Evolutionary conservation across 2,329 filamentous ascomycete genomes (phyloP).

Genomic region (Chaetomium sp.): DNA sequence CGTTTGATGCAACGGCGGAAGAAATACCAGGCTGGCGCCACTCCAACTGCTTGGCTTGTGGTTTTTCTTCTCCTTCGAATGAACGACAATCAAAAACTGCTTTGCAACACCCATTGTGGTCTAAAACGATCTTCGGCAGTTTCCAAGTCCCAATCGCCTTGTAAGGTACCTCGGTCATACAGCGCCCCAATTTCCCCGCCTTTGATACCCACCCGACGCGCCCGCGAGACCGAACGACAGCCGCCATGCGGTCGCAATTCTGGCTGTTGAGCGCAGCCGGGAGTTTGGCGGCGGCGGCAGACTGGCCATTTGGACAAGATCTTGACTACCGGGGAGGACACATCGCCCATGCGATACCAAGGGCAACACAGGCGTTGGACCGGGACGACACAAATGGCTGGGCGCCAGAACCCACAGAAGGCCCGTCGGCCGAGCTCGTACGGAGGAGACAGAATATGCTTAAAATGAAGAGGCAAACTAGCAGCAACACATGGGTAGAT

Average conservation of each 20-base stretch:
- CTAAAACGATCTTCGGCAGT: no score
- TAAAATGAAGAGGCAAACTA: slow-evolving; percentile 8
- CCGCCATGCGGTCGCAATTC: slow-evolving; percentile 8
- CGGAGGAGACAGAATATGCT: slow-evolving; percentile 11
- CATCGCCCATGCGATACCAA: background rate
- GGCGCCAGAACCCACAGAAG: slow-evolving; percentile 19
- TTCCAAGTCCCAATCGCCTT: no score
- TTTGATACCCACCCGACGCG: background rate
- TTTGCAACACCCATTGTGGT: no score
- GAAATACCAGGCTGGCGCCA: background rate
- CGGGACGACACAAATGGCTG: slow-evolving; percentile 15
- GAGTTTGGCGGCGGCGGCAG: slow-evolving; percentile 2
- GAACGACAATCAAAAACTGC: no score
- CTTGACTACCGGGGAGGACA: slow-evolving; percentile 2
- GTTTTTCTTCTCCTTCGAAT: no score
- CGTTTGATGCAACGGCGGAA: background rate
- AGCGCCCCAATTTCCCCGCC: no score
- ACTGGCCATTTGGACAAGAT: slow-evolving; percentile 6
- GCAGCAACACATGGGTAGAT: slow-evolving; percentile 22
- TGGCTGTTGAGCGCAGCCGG: slow-evolving; percentile 9
- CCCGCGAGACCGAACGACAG: background rate
- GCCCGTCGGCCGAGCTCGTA: slow-evolving; percentile 19
- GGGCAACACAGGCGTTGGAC: slow-evolving; percentile 9
- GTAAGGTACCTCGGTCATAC: background rate
- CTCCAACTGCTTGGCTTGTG: no score